These are phyloP conservation scores for Nepenthes mirabilis DNA, from an alignment of 148 eudicot genomes.

Conservation along the genomic window DNA sequence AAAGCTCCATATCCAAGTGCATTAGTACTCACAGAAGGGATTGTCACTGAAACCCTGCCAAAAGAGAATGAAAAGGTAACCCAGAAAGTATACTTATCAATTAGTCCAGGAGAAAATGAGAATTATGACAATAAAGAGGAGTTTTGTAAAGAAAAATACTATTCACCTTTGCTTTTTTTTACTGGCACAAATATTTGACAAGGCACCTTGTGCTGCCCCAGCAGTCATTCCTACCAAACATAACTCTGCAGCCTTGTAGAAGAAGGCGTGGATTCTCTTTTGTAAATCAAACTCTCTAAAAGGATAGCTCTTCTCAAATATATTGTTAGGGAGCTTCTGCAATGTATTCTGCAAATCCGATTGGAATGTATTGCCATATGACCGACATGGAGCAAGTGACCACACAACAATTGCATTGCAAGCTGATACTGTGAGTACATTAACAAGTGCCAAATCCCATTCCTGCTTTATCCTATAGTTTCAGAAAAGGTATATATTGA, in stretches of 20 bases:
- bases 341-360: slow-evolving; percentile 82
- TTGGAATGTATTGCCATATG: slow-evolving; percentile 84
- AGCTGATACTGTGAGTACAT: slow-evolving; percentile 83
- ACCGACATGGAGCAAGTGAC: slow-evolving; percentile 97
- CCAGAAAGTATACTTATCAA: neutral
- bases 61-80: slow-evolving; percentile 2
- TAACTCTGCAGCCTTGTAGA: slow-evolving; percentile 84
- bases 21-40: slow-evolving; percentile 66
- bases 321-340: slow-evolving; percentile 90
- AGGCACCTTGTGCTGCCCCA: slow-evolving; percentile 79
- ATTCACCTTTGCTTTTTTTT: slow-evolving; percentile 76
- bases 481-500: slow-evolving; percentile 4
- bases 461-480: slow-evolving; percentile 81
- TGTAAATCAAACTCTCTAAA: slow-evolving; percentile 78
- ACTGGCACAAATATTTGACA: slow-evolving; percentile 52
- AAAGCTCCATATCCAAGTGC: slow-evolving; percentile 94
- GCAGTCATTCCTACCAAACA: slow-evolving; percentile 78
- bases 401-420: slow-evolving; percentile 91
- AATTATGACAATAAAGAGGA: neutral
- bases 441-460: slow-evolving; percentile 92
- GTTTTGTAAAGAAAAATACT: slow-evolving; percentile 1
- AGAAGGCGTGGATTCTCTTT: slow-evolving; percentile 79
- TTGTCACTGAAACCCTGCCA: slow-evolving; percentile 66
- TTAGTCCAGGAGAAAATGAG: neutral
- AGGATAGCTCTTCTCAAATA: slow-evolving; percentile 85